Evolutionary conservation across 2,329 filamentous ascomycete species (phyloP).

Genomic region (Parastagonospora avenae): DNA sequence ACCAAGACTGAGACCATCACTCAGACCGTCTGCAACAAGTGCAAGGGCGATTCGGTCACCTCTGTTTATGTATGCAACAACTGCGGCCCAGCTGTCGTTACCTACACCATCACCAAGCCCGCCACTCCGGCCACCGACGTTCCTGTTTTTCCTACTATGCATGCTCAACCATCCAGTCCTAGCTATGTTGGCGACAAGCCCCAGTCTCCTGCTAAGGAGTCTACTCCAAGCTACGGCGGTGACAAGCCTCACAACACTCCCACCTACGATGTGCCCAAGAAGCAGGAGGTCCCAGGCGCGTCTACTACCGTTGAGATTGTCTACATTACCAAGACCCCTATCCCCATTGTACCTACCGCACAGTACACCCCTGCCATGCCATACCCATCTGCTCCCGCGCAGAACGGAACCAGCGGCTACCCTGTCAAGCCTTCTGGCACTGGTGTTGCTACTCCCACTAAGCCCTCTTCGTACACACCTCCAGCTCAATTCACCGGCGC

Average conservation of each 20-base stretch:
- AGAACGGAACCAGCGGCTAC: neutral
- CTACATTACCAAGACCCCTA: slow-evolving; percentile 7
- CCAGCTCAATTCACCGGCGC: slow-evolving; percentile 6
- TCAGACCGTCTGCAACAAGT: slow-evolving; percentile 4
- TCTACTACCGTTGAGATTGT: slow-evolving; percentile 5
- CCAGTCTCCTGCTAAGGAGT: neutral
- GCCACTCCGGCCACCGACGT: slow-evolving; percentile 1
- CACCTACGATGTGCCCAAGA: slow-evolving; percentile 6
- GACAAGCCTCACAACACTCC: neutral
- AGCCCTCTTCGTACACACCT: slow-evolving; percentile 2
- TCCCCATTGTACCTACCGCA: slow-evolving; percentile 1
- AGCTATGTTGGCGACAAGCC: neutral
- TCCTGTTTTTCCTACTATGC: neutral
- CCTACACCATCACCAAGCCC: slow-evolving; percentile 8
- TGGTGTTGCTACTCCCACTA: neutral
- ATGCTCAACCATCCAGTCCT: neutral
- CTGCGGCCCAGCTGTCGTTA: slow-evolving; percentile 5
- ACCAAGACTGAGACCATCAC: slow-evolving; percentile 8
- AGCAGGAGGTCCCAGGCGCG: neutral
- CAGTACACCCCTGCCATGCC: slow-evolving; percentile 1
- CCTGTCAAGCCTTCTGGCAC: slow-evolving; percentile 3
- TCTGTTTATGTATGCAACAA: slow-evolving; percentile 6
- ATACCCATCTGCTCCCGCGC: slow-evolving; percentile 2
- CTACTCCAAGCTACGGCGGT: neutral
- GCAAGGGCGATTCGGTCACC: slow-evolving; percentile 6